Base-by-base conservation (phyloP, 495 filamentous ascomycete genomes). In the Daldinia decipiens region DNA sequence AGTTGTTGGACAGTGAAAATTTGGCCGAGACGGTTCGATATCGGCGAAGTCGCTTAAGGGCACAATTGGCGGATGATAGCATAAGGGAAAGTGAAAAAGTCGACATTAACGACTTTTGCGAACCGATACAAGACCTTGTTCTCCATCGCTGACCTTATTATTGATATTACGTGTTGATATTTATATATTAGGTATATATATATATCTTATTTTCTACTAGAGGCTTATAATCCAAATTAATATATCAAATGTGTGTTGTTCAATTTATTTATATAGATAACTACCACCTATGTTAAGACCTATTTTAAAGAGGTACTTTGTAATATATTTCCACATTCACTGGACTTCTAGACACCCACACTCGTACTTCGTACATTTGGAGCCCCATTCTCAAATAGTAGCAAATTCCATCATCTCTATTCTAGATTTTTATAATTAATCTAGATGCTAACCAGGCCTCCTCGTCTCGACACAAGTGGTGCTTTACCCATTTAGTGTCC, bases 401-500 rank as follows among this genome's bases (percentile, higher is more conserved):
- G n/a, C n/a, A 43, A n/a, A 19, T 7, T 6, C n/a, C n/a, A 43
- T 34, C 1, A 4, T 12, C 34, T 36, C 12, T 3, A 36, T 36
- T 13, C 11, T 36, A 1, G 11, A 13, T 36, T 36, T 36, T 36
- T 9, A 34, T 11, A 9, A 7, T 34, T 34, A 34, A 34, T 12
- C 2, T 2, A 34, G 32, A 34, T 3, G 1, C 15, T 7, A 7
- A 3, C 38, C 15, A 15, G 15, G 0, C 4, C 38, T 24, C 13
- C 17, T 24, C 8, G 8, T 21, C 43, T 24, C 9, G 43, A 21
- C 7, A 47, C 17, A 13, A 9, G 8, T 21, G 2, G 3, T 11
- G 9, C 3, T 47, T 12, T 24, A 47, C 17, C 43, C 0, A 6
- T 40, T 62, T 34, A 72, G 31, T 71, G 65, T 5, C 76, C 74